Evolutionary conservation across 306 rosid species (phyloP), one percentile per base, ranked within the genome.

Genomic region (Luffa aegyptiaca): DNA sequence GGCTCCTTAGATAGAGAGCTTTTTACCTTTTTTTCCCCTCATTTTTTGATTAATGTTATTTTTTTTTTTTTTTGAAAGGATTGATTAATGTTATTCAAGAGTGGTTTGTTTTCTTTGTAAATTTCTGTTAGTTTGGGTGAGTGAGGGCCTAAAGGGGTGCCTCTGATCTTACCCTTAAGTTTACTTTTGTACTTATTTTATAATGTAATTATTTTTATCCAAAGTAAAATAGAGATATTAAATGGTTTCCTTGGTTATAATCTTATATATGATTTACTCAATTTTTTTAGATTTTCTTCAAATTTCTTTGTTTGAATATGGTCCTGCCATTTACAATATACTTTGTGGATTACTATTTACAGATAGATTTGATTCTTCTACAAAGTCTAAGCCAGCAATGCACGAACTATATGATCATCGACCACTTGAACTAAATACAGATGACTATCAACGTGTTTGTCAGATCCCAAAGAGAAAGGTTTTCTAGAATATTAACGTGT

Each of bases 371-470:
- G 86, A 83, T 39, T 4, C 42, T 13, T 56, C 74, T 3, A 20
- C 69, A 17, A 13, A 18, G 17, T 26, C 81, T 2, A 53, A 62
- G 10, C 44, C 82, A 14, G 41, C 59, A 1, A 9, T 76, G 39
- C 8, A 51, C 1, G 7, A 52, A 13, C 85, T 94, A 8, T 79
- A 84, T 63, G 97, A 94, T 83, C 98, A 94, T 63, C 88, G 91
- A 5, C 86, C 98, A 0, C 62, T 88, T 7, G 71, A 80, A 68
- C 52, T 94, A 58, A 94, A 92, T 42, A 18, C 4, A 0, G 98
- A 94, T 80, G 98, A 94, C 72, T 84, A 81, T 26, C 88, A 88
- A 39, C 92, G 98, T 16, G 93, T 88, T 65, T 88, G 93, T 62
- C 78, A 18, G 52, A 83, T 94, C 26, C 98, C 98, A 0, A 84